Evolutionary conservation across 2,329 filamentous ascomycete genomes (phyloP), one percentile per base, ranked within the genome.

Genomic region (Xylariaceae sp.): DNA sequence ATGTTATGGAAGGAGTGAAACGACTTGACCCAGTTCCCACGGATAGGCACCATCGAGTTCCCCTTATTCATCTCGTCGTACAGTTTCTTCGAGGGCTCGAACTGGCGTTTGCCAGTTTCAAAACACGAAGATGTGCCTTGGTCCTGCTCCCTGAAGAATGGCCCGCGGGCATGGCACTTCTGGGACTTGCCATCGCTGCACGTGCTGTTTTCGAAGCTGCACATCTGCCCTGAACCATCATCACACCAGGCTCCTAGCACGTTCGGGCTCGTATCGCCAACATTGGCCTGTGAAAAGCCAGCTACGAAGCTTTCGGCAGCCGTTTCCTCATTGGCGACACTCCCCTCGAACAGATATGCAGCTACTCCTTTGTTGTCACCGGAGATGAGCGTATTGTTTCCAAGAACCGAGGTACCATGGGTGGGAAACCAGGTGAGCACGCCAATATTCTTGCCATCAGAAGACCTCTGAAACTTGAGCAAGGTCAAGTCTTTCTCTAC

Each of bases 311-410:
- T 75, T 2, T 78, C 67, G 0, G 76, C 73, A 23, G 80, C 78
- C 13, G 66, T 69, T 2, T 67, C 56, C 13, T 77, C 69, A n/a
- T 61, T 63, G 2, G 65, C 59, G 34, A 83, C 71, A 36, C 76
- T 80, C 49, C 83, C 75, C 59, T 97, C 90, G 37, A 96, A 82
- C 9, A 95, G 68, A 57, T 83, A 84, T 0, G 89, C 85, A 2
- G 90, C 89, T 5, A 95, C 87, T 9, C 90, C 90, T 65, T 97
- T 97, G 68, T 97, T 97, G 61, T 97, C 90, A n/a, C 87, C 90
- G 3, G 88, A 82, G 35, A 92, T 78, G 11, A 95, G 71, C 0
- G 88, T 96, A 63, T 95, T 95, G 65, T 96, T 96, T 38, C 85
- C 84, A 16, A 89, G 78, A 62, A 96, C 77, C 1, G 88, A 94